phyloP scores from a whole-genome alignment of 2,329 filamentous ascomycete species.

The Xylariales sp. region DNA sequence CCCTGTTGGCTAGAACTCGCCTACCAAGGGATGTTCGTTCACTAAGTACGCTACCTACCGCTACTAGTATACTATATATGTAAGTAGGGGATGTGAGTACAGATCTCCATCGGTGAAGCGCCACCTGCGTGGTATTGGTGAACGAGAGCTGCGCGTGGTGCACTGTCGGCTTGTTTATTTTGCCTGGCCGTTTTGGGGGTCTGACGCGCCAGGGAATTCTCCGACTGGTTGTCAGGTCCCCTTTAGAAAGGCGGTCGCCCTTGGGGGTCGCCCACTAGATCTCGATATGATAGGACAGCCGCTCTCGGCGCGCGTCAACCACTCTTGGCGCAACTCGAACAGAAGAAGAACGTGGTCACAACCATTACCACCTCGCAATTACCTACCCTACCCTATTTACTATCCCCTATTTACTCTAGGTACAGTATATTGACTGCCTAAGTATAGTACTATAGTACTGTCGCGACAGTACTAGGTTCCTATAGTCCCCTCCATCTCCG shows the following conservation, averaged over 20 bases:
- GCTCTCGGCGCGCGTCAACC: conserved; percentile 40
- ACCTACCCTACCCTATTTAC: background rate
- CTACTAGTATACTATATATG: background rate
- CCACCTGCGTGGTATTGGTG: conserved; percentile 25
- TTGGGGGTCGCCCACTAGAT: conserved; percentile 43
- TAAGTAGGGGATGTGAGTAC: too few relatives aligned
- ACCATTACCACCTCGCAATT: conserved; percentile 20
- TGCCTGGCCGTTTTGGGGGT: conserved; percentile 24
- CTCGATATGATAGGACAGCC: conserved; percentile 42
- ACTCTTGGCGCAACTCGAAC: conserved; percentile 29
- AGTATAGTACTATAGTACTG: too few relatives aligned
- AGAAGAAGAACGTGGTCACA: conserved; percentile 28
- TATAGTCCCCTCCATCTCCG: background rate
- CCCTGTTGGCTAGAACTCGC: background rate
- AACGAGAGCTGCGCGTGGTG: conserved; percentile 28
- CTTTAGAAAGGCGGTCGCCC: conserved; percentile 40
- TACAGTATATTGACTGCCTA: too few relatives aligned
- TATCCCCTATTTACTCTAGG: too few relatives aligned
- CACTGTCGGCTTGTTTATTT: conserved; percentile 40
- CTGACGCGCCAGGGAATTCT: conserved; percentile 44
- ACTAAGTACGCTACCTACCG: too few relatives aligned
- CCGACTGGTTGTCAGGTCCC: conserved; percentile 44
- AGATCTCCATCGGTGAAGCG: conserved; percentile 20
- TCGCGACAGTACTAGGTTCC: too few relatives aligned
- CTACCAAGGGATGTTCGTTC: background rate